Percentiles rank a stretch among this genome's conserved stretches.
These are phyloP conservation scores for Pythium apleroticum DNA, from an alignment of 352 stramenopile species.

Conservation along the genomic window DNA sequence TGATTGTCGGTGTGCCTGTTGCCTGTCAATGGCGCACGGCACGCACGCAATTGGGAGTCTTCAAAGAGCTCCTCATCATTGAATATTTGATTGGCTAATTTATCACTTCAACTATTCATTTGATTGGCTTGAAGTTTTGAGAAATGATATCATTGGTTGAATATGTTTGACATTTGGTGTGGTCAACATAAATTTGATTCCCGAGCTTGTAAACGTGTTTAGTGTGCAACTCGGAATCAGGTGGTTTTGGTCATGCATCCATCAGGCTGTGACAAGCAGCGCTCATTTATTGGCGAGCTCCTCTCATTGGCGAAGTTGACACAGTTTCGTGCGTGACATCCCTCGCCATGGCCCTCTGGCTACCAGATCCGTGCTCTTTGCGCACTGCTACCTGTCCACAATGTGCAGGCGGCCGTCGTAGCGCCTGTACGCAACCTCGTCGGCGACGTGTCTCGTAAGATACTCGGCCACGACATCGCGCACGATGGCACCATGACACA, in stretches of 20 bases:
- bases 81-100: neutral
- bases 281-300: neutral
- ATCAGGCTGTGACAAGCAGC: neutral
- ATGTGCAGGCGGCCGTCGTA: slow-evolving; percentile 14
- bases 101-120: neutral
- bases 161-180: neutral
- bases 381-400: neutral
- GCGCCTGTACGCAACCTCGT: slow-evolving; percentile 15
- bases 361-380: neutral
- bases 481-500: slow-evolving; percentile 11
- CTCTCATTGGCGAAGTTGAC: neutral
- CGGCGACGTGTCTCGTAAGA: slow-evolving; percentile 12
- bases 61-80: neutral
- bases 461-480: slow-evolving; percentile 23
- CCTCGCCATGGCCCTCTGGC: neutral
- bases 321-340: neutral
- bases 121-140: neutral
- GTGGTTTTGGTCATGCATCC: neutral
- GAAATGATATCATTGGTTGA: neutral
- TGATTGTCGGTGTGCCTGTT: neutral
- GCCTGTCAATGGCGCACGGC: neutral
- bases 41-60: neutral
- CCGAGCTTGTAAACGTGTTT: neutral
- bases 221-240: neutral
- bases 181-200: neutral